Base-by-base conservation (phyloP, 2,329 filamentous ascomycete genomes). In the Fusarium sp. region DNA sequence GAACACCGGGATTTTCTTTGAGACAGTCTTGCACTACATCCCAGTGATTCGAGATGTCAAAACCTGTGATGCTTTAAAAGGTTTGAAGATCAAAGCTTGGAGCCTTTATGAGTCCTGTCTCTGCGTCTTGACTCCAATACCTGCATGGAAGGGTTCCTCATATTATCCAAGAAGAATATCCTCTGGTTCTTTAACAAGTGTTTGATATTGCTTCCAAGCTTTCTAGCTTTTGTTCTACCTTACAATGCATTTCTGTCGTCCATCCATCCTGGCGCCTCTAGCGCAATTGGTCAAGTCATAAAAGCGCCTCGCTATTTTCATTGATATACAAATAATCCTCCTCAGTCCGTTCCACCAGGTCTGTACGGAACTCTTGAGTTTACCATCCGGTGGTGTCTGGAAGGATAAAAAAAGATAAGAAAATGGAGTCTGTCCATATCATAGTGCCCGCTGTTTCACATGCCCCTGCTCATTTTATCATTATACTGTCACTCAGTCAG, bases 221-320 rank as follows among this genome's bases (percentile, higher is more conserved):
- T 59, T 57, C 46, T 60, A 57, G 35, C 29, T 42, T 65, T 58
- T 61, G 10, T n/a, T 71, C 62, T 73, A 59, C 44, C 48, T 52
- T 65, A 27, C 42, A 49, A 21, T 55, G 58, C 51, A 48, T 73
- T 55, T 66, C 56, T 70, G 37, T 73, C 63, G 18, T 63, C 59
- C 52, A 69, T 69, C 65, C 58, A 69, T 69, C 65, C 58, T 69
- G 51, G 46, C 70, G 67, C 70, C 58, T 58, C 70, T 58, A 65
- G 55, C 70, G 66, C 62, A 29, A 55, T 64, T 29, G 67, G 35
- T 56, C 38, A 73, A 72, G 45, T 74, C 60, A 65, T 65, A 46
- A 65, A 71, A 72, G 72, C 71, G 68, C 71, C 71, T 74, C 68
- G 71, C 71, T 73, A 31, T 72, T 73, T 62, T 21, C 62, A 63